A percentile compares a stretch with the other conserved stretches of the same genome.
phyloP scores from a whole-genome alignment of 345 rosid species.

The Microcos paniculata region DNA sequence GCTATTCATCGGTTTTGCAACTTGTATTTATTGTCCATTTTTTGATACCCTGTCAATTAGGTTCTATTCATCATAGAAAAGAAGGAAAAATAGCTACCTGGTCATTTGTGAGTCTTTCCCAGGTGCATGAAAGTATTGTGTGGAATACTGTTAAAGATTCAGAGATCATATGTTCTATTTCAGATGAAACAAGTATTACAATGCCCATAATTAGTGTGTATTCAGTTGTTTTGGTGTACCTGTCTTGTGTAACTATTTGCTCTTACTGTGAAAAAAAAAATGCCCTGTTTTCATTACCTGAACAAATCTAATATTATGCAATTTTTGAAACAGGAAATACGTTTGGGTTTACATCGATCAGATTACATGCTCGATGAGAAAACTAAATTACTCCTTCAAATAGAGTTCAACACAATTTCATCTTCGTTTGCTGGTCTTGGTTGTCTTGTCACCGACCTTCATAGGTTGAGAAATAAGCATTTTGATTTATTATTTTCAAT shows the following conservation, averaged over 20 bases:
- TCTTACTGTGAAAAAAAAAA: not conserved
- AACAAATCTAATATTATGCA: constrained; percentile 20
- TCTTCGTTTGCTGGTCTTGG: constrained; percentile 83
- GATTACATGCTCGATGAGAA: constrained; percentile 98
- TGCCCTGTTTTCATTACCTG: not conserved
- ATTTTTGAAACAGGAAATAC: constrained; percentile 62
- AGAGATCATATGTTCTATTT: not conserved
- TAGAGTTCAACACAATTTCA: constrained; percentile 90
- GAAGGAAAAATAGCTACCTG: not conserved
- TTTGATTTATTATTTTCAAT: not conserved
- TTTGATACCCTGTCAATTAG: not conserved
- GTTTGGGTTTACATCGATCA: constrained; percentile 93
- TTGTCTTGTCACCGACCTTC: constrained; percentile 76
- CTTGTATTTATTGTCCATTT: not conserved
- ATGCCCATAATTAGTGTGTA: not conserved
- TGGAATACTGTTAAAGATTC: not conserved
- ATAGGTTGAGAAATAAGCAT: constrained; percentile 48
- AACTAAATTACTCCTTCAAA: constrained; percentile 88
- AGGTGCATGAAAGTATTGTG: not conserved
- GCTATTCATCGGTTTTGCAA: not conserved
- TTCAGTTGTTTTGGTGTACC: not conserved
- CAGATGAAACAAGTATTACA: not conserved
- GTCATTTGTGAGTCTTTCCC: not conserved
- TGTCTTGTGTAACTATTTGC: not conserved
- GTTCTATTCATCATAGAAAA: not conserved